These are phyloP conservation scores for Debaryomycetaceae sp. DNA, from an alignment of 1,139 yeast genomes.

Conservation along the genomic window DNA sequence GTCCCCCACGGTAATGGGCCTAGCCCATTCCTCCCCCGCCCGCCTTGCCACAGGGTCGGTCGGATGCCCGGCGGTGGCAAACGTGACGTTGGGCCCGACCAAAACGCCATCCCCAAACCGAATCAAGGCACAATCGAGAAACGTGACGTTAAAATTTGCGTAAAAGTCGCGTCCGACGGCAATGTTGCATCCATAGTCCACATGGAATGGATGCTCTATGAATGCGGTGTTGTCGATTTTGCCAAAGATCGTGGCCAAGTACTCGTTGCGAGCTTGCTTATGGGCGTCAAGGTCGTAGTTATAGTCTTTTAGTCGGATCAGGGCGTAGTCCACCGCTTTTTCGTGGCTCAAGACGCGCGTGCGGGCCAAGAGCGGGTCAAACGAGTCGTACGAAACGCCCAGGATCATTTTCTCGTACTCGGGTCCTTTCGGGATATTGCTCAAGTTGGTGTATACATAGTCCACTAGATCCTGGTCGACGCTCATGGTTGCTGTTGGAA, in stretches of 20 bases:
- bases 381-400: slow-evolving; percentile 20
- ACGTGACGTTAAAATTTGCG: slow-evolving; percentile 42
- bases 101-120: slow-evolving; percentile 50
- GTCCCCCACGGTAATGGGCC: slow-evolving; percentile 48
- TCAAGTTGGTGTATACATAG: slow-evolving; percentile 29
- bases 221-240: slow-evolving; percentile 24
- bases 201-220: slow-evolving; percentile 43
- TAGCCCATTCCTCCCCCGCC: slow-evolving; percentile 39
- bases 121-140: slow-evolving; percentile 52
- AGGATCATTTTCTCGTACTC: slow-evolving; percentile 37
- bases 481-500: too few relatives aligned
- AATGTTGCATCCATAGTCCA: slow-evolving; percentile 51
- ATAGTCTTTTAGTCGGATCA: slow-evolving; percentile 28
- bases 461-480: slow-evolving; percentile 26
- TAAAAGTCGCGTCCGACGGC: slow-evolving; percentile 40
- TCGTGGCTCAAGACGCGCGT: slow-evolving; percentile 21
- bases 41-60: slow-evolving; percentile 37
- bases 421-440: slow-evolving; percentile 29
- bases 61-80: slow-evolving; percentile 58
- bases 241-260: slow-evolving; percentile 34
- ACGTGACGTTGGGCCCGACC: slow-evolving; percentile 54
- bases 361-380: slow-evolving; percentile 14
- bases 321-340: slow-evolving; percentile 25
- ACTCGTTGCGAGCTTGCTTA: slow-evolving; percentile 23
- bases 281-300: slow-evolving; percentile 15